Conservation (phyloP, 768 basidiomycete genomes). For the Rhodotorula babjevae region DNA sequence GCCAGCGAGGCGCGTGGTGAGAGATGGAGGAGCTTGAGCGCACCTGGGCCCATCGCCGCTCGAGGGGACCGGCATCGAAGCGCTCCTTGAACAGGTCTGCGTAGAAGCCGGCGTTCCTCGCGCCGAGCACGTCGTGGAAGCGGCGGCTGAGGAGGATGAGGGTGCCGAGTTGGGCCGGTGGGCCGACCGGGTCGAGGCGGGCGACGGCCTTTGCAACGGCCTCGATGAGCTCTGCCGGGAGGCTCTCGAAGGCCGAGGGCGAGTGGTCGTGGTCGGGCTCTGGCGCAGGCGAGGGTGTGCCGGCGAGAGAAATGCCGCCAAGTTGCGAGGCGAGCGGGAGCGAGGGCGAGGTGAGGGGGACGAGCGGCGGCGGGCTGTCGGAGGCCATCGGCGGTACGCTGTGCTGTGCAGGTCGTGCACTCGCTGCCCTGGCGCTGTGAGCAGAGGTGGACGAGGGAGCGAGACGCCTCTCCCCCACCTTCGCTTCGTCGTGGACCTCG, state of each 20-base stretch:
- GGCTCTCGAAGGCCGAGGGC: constrained; percentile 51
- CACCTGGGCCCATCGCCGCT: constrained; percentile 28
- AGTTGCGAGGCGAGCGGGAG: background rate
- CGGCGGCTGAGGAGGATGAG: constrained; percentile 54
- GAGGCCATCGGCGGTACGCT: background rate
- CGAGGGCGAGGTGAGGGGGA: constrained; percentile 1
- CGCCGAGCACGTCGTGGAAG: constrained; percentile 51
- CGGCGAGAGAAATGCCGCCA: background rate
- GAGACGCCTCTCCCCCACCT: too few species aligned
- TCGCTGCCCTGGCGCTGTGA: background rate
- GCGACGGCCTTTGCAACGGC: constrained; percentile 53
- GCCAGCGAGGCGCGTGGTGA: background rate
- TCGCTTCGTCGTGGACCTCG: too few species aligned
- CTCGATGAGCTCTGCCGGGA: constrained; percentile 60
- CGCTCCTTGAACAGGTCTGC: constrained; percentile 34
- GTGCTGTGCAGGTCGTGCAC: background rate
- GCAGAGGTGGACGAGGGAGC: background rate
- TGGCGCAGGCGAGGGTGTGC: background rate
- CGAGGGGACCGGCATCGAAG: constrained; percentile 24
- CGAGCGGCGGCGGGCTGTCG: background rate
- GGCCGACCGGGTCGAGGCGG: constrained; percentile 47
- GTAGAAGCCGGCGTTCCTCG: constrained; percentile 34
- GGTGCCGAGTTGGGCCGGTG: constrained; percentile 51
- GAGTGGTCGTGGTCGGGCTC: too few species aligned
- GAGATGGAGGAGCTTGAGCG: background rate